Evolutionary conservation across 2,329 filamentous ascomycete genomes (phyloP), one percentile per base, ranked within the genome.

Genomic region (Trichoderma sp.): DNA sequence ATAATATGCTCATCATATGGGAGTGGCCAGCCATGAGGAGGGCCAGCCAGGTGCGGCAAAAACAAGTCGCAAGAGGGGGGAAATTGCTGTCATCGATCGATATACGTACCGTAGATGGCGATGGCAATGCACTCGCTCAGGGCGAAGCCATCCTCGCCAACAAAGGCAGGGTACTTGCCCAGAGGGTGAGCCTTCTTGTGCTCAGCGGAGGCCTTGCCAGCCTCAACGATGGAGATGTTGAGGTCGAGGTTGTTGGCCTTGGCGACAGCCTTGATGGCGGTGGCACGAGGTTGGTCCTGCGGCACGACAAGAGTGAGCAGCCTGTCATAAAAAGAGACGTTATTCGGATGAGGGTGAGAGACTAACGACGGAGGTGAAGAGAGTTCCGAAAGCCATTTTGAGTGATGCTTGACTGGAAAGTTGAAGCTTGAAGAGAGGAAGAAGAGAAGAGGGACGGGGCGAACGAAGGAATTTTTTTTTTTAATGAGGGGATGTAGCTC

Each of bases 231-330:
- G 76, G 96, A 91, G 74, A 94, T 83, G 84, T 97, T 93, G 77
- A 99, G 83, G 75, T 98, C 94, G 80, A 99, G 89, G 81, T 92
- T 90, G 85, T 98, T 98, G 86, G 93, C 94, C 91, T 99, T 98
- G 78, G 96, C 96, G 80, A 97, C 93, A 77, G 93, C 94, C 82
- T 91, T 89, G 83, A 97, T 92, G 81, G 91, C 90, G 79, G 91
- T 92, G 83, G 91, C 92, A 87, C 95, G 94, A 83, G 92, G 87
- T 89, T 97, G 97, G 81, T 87, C 88, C 94, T 97, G 80, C 71
- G 71, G 72, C 71, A 73, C 71, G 72, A 73, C 68, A 72, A 68
- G 73, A 71, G 75, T 79, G 56, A 68, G 70, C 70, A 72, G 71
- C 56, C 66, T 63, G 69, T 73, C 66, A 29, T 19, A 55, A 24